Base-by-base conservation (phyloP, 129 eudicot genomes). In the Ambrosia trifida region DNA sequence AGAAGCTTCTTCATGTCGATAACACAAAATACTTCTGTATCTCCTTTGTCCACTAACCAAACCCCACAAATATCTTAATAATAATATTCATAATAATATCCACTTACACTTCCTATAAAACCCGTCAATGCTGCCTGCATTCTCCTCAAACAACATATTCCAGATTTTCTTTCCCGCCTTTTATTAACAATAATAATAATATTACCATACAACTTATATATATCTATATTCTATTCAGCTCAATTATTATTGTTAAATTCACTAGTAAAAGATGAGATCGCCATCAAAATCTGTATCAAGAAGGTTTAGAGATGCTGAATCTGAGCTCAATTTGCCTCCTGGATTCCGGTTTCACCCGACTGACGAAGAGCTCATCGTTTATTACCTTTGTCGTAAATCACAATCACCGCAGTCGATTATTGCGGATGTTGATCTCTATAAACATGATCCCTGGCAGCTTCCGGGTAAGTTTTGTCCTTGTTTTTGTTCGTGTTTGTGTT, bases 291-390 rank as follows among this genome's bases (percentile, higher is more conserved):
- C 49, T 17, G 44, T 52, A 18, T 52, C 75, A 10, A 68, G 35
- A 35, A 76, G 35, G 2, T 51, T 47, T 47, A 59, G 54, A 64
- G 78, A 72, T 54, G 82, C 78, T 52, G 82, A 72, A 57, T 33
- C 82, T 16, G 73, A 72, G 73, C 47, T 79, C 36, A 72, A 79
- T 4, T 66, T 79, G 50, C 83, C 83, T 11, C 73, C 83, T 3
- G 83, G 83, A 14, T 79, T 79, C 65, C 73, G 83, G 10, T 79
- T 79, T 50, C 83, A 79, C 53, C 83, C 83, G 32, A 79, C 83
- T 1, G 83, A 79, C 60, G 78, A 79, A 28, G 83, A 79, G 41
- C 69, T 79, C 44, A 67, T 79, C 3, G 63, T 72, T 44, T 73
- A 79, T 14, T 79, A 79, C 49, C 69, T 79, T 7, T 57, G 47